Conservation (phyloP, 441 rosid species). For the Corymbia citriodora region DNA sequence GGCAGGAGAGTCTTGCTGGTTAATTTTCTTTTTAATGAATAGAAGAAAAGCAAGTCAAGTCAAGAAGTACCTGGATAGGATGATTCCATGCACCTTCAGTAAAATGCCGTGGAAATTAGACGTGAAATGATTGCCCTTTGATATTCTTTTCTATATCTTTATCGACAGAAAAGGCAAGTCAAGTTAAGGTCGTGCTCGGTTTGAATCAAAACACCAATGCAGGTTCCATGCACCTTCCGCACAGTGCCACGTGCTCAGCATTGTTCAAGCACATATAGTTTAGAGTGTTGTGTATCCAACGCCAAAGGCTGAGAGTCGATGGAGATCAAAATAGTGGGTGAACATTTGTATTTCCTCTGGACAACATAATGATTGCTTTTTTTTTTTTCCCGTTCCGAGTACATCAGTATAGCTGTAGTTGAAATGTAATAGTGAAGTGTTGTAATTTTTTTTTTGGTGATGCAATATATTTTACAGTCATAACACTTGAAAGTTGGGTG, state of each 20-base stretch:
- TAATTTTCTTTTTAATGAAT: too few species aligned
- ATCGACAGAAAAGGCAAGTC: background rate
- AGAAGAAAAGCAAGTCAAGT: background rate
- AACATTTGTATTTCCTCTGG: too few species aligned
- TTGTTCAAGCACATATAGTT: too few species aligned
- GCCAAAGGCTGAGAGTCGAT: too few species aligned
- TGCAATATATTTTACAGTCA: background rate
- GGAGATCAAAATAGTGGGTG: too few species aligned
- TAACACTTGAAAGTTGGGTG: background rate
- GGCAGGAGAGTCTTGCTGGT: fast-evolving
- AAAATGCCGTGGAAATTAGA: background rate
- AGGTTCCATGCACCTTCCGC: too few species aligned
- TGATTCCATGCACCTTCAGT: background rate
- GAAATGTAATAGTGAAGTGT: background rate
- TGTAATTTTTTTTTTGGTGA: background rate
- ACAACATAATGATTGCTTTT: too few species aligned
- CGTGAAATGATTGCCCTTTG: background rate
- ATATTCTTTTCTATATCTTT: background rate
- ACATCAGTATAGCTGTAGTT: background rate
- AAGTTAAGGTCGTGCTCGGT: too few species aligned
- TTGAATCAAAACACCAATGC: too few species aligned
- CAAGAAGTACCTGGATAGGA: background rate
- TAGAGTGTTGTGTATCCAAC: too few species aligned
- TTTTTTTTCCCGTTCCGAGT: too few species aligned
- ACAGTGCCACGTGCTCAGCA: too few species aligned